Conservation (phyloP, 192 early-diverging fungal species). For the Entomortierella chlamydospora region DNA sequence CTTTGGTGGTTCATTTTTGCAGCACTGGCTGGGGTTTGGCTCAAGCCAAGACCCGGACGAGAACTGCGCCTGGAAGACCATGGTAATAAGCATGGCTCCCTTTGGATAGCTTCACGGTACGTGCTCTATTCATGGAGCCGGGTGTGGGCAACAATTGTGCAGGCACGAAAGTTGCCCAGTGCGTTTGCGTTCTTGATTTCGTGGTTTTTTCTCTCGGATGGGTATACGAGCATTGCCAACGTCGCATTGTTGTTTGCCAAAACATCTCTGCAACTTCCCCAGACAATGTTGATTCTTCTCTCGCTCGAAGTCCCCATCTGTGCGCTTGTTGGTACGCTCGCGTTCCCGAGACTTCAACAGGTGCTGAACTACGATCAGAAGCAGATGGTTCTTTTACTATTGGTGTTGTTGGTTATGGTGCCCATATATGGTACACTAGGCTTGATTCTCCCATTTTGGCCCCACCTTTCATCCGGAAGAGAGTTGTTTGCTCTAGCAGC, state of each 20-base stretch:
- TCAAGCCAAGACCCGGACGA: conserved; percentile 59
- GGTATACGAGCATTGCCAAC: conserved; percentile 64
- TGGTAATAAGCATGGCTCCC: conserved; percentile 24
- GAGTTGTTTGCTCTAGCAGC: conserved; percentile 54
- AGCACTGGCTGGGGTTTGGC: conserved; percentile 51
- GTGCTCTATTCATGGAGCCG: conserved; percentile 54
- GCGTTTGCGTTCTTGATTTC: conserved; percentile 69
- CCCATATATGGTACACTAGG: conserved; percentile 57
- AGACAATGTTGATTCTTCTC: conserved; percentile 59
- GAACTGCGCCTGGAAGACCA: conserved; percentile 49
- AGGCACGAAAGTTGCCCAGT: conserved; percentile 60
- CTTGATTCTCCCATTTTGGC: conserved; percentile 47
- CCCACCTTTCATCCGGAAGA: conserved; percentile 24
- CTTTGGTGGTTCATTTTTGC: conserved; percentile 66
- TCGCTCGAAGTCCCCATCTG: conserved; percentile 66
- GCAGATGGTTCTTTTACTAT: conserved; percentile 58
- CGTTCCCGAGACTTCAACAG: conserved; percentile 62
- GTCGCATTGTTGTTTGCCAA: conserved; percentile 71
- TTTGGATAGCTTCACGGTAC: conserved; percentile 39
- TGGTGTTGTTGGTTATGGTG: conserved; percentile 49
- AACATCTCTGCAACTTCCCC: conserved; percentile 60
- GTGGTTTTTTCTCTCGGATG: conserved; percentile 77
- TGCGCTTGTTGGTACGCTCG: conserved; percentile 61
- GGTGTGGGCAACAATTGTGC: conserved; percentile 54
- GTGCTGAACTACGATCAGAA: conserved; percentile 28